Evolutionary conservation across 2,329 filamentous ascomycete species (phyloP).

Genomic region (Fusarium sp.): DNA sequence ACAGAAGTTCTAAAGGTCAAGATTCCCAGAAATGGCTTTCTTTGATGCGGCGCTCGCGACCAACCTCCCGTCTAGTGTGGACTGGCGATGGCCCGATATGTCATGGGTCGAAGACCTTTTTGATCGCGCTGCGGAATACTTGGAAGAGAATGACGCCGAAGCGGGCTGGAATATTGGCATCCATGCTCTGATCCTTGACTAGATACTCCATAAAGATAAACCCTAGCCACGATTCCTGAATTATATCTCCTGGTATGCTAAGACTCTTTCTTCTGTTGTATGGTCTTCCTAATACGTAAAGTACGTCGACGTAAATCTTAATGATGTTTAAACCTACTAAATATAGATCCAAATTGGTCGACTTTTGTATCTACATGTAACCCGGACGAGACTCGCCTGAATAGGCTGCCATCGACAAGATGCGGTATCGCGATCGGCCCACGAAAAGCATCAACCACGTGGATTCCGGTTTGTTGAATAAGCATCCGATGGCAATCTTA

Average conservation of each 20-base stretch:
- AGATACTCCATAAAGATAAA: not conserved
- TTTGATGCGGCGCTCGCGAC: not conserved
- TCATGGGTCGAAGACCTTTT: not conserved
- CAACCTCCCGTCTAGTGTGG: not conserved
- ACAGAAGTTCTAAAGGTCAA: not conserved
- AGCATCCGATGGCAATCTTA: not conserved
- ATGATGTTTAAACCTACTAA: not conserved
- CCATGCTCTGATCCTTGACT: not conserved
- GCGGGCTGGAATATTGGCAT: not conserved
- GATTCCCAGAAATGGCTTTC: not conserved
- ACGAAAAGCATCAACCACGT: not conserved
- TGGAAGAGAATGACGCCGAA: not conserved
- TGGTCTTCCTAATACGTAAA: no score
- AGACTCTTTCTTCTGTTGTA: no score
- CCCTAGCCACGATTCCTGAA: not conserved
- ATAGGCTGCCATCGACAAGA: not conserved
- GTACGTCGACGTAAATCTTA: not conserved
- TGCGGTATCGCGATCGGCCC: not conserved
- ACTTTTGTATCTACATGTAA: not conserved
- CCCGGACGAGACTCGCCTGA: not conserved
- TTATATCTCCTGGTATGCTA: not conserved
- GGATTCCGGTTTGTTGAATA: not conserved
- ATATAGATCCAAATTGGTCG: not conserved
- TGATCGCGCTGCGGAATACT: not conserved
- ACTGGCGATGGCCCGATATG: not conserved